phyloP scores from a whole-genome alignment of 1,284 basidiomycete genomes.

The Apiotrichum gracile region DNA sequence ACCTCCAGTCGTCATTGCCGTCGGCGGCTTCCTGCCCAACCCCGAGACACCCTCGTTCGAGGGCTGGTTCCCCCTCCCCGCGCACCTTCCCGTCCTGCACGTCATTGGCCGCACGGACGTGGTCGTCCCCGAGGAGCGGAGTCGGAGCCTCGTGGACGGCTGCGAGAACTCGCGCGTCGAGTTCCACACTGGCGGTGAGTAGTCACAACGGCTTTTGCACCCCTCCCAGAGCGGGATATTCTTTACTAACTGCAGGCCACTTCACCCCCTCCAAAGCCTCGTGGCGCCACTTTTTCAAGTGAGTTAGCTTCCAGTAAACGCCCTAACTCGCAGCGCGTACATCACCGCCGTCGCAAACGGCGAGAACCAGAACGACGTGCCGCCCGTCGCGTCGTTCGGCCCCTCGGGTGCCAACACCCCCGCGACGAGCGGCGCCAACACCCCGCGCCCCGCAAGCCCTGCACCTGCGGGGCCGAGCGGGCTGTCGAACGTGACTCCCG shows the following conservation, averaged over 20 bases:
- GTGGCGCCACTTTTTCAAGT: conserved; percentile 48
- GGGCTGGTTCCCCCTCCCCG: conserved; percentile 45
- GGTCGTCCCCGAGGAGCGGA: conserved; percentile 67
- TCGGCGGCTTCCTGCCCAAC: conserved; percentile 45
- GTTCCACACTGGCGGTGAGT: conserved; percentile 45
- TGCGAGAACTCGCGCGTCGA: conserved; percentile 50
- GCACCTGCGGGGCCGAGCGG: background rate
- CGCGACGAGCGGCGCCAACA: conserved; percentile 6
- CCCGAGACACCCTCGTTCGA: conserved; percentile 49
- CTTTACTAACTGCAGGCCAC: conserved; percentile 25
- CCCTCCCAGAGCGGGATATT: too few relatives aligned
- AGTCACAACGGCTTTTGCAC: too few relatives aligned
- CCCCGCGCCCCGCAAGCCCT: conserved; percentile 8
- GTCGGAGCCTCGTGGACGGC: conserved; percentile 57
- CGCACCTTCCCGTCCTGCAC: conserved; percentile 66
- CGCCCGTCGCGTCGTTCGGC: conserved; percentile 30
- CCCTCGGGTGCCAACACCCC: conserved; percentile 30
- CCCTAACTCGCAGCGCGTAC: conserved; percentile 34
- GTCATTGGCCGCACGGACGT: conserved; percentile 74
- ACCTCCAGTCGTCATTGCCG: conserved; percentile 55
- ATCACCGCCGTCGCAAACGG: conserved; percentile 41
- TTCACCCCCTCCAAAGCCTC: conserved; percentile 45
- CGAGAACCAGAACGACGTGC: conserved; percentile 40
- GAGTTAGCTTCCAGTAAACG: conserved; percentile 1
- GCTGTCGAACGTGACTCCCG: background rate